Percentiles rank a stretch among this genome's conserved stretches.
Evolutionary conservation across 257 asterid genomes (phyloP).

Genomic region (Penstemon eatonii): DNA sequence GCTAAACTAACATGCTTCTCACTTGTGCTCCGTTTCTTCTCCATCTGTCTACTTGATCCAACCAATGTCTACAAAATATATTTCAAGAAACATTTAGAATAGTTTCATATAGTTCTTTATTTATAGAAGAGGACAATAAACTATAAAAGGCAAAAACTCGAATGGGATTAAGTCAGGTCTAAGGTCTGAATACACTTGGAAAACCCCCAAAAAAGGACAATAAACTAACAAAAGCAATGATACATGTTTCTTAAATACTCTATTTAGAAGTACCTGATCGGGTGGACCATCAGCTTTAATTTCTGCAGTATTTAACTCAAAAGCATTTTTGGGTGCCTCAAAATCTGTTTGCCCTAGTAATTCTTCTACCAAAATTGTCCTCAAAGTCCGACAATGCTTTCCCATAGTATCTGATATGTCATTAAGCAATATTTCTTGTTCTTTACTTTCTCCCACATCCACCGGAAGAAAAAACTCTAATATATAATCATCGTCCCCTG

Average conservation of each 20-base stretch:
- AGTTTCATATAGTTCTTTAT: background rate
- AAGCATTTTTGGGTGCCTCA: constrained; percentile 12
- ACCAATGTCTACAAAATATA: constrained; percentile 28
- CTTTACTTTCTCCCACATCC: constrained; percentile 40
- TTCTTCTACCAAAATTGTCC: constrained; percentile 51
- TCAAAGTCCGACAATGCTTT: constrained; percentile 56
- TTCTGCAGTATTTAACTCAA: constrained; percentile 31
- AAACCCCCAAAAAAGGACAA: background rate
- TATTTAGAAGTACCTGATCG: constrained; percentile 37
- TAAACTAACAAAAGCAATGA: too few species aligned
- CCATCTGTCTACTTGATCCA: constrained; percentile 36
- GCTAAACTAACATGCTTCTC: constrained; percentile 70
- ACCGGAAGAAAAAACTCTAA: constrained; percentile 77
- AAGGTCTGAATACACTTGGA: too few species aligned
- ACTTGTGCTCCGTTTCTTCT: constrained; percentile 52
- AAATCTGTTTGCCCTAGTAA: constrained; percentile 33
- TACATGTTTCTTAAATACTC: too few species aligned
- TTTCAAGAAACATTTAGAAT: background rate
- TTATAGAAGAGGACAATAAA: background rate
- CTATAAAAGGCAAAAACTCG: background rate
- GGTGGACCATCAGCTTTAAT: constrained; percentile 22
- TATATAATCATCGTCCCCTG: constrained; percentile 61
- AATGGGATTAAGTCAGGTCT: too few species aligned
- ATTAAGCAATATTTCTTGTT: constrained; percentile 58
- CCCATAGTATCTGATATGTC: constrained; percentile 57